Conservation (phyloP, 208 protist genomes). For the Crithidia sp. region DNA sequence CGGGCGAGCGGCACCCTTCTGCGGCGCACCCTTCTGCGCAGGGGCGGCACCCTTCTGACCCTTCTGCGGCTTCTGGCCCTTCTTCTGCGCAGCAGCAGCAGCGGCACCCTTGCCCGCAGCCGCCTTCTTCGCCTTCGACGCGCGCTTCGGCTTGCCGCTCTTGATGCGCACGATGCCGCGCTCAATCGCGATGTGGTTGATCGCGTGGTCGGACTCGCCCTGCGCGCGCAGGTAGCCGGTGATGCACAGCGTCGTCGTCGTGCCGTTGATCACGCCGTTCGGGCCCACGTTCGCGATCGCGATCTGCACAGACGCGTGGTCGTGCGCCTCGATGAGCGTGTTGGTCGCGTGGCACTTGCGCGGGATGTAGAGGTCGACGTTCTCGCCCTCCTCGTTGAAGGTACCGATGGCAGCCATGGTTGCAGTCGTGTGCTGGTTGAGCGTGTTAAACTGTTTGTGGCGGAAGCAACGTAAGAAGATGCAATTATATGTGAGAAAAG, state of each 20-base stretch:
- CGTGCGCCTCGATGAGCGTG: slow-evolving; percentile 93
- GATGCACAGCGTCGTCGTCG: slow-evolving; percentile 94
- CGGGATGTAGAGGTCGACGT: slow-evolving; percentile 96
- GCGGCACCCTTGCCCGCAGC: slow-evolving; percentile 41
- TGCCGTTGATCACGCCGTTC: slow-evolving; percentile 91
- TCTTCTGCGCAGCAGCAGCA: slow-evolving; percentile 20
- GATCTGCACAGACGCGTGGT: slow-evolving; percentile 97
- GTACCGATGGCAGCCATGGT: slow-evolving; percentile 88
- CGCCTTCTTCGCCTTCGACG: slow-evolving; percentile 42
- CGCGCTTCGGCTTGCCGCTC: slow-evolving; percentile 81
- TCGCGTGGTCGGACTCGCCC: slow-evolving; percentile 93
- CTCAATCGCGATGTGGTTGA: slow-evolving; percentile 94
- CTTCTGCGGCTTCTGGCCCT: slow-evolving; percentile 15
- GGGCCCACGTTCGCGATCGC: slow-evolving; percentile 94
- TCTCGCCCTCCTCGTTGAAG: slow-evolving; percentile 92
- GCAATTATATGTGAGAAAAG: background rate
- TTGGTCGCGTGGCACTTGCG: slow-evolving; percentile 97
- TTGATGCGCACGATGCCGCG: slow-evolving; percentile 88
- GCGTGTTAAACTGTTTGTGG: slow-evolving; percentile 1
- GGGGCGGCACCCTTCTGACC: slow-evolving; percentile 22
- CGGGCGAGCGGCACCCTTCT: slow-evolving; percentile 18
- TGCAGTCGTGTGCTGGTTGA: slow-evolving; percentile 9
- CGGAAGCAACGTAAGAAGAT: background rate
- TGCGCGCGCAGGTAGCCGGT: slow-evolving; percentile 94
- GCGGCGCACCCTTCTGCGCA: slow-evolving; percentile 8